These are phyloP conservation scores for Trichoderma sp. DNA, from an alignment of 2,329 filamentous ascomycete genomes.

Conservation along the genomic window DNA sequence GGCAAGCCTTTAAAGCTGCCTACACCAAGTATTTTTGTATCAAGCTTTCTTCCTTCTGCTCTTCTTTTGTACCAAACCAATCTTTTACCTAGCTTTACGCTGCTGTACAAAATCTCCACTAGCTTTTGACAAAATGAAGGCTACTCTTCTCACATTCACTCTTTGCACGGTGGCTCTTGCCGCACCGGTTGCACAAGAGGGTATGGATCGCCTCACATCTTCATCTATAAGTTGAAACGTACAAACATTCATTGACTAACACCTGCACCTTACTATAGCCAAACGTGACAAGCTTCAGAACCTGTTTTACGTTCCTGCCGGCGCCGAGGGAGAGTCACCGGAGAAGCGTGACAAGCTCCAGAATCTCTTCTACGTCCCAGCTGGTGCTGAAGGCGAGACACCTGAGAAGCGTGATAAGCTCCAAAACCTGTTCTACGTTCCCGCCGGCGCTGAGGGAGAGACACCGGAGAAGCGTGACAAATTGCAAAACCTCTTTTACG, in stretches of 20 bases:
- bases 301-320: not conserved
- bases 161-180: not conserved
- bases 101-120: not conserved
- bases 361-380: too few species aligned
- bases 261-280: not conserved
- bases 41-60: not conserved
- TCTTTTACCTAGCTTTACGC: not conserved
- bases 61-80: not conserved
- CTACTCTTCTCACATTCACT: not conserved
- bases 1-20: not conserved
- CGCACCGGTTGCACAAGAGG: not conserved
- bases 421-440: not conserved
- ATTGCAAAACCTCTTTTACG: not conserved
- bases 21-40: not conserved
- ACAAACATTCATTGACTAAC: not conserved
- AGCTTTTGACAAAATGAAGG: not conserved
- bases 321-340: not conserved
- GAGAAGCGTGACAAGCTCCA: not conserved
- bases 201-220: not conserved
- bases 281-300: not conserved
- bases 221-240: not conserved
- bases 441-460: not conserved
- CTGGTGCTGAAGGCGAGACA: too few species aligned
- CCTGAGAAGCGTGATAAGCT: too few species aligned
- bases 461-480: not conserved